Base-by-base conservation (phyloP, 305 asterid genomes). In the Withania somnifera region DNA sequence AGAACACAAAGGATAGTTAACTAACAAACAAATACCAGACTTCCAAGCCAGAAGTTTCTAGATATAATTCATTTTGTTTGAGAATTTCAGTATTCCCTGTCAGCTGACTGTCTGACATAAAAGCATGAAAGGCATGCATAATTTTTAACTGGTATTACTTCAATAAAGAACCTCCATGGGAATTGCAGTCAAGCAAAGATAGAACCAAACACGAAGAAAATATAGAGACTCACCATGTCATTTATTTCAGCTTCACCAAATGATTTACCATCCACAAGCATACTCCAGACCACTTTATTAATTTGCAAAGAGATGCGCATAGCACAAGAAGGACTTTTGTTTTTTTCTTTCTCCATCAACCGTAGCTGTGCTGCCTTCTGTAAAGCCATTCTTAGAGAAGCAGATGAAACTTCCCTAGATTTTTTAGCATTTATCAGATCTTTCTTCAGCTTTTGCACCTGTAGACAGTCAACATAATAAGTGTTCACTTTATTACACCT, bases 161-260 rank as follows among this genome's bases (percentile, higher is more conserved):
- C 30, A 75, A 75, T 15, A 17, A 17, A 75, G 47, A 50, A 75
- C 28, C 26, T 75, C 28, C 80, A 11, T 10, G 26, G 61, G n/a
- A 50, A 75, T 75, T 15, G 26, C 61, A 50, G 11, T 47, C 63
- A 50, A 75, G 63, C 11, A 50, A 75, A 75, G 47, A 28, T 30
- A 50, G 11, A 75, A 75, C 45, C 28, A 75, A 51, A 75, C 63
- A 51, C 2, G n/a, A 17, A 9, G 63, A 75, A 50, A 50, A 17
- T 19, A 75, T 32, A 75, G 28, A 50, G 83, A 84, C 93, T 90
- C 88, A 97, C 99, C 98, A 97, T 88, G 85, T 97, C 98, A 86
- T 91, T 97, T 91, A 97, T 91, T 91, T 97, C 99, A 82, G 98
- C 98, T 90, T 97, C 99, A 76, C 97, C 99, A 84, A 96, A 96